Evolutionary conservation across 2,329 filamentous ascomycete species (phyloP), one percentile per base, ranked within the genome.

Genomic region (Setomelanomma holmii): DNA sequence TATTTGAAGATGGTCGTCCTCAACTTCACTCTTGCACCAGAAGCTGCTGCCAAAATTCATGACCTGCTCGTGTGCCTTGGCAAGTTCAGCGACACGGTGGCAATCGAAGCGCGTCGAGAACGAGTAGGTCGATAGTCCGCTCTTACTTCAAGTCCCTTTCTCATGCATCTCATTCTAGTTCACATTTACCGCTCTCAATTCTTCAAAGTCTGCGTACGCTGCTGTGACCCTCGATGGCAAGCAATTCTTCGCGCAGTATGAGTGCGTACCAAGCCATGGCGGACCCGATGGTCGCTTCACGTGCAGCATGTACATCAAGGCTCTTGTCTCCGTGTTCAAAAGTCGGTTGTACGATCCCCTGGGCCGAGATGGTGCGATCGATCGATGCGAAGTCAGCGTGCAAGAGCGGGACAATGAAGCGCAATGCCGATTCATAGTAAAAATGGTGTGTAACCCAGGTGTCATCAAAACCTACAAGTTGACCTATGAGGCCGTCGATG

Each of bases 71-170:
- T 86, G 19, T 93, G 90, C 71, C 81, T 93, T 21, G 84, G 85
- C 67, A 91, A 91, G 73, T 93, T 93, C 77, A 89, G 87, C 71
- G 90, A 93, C 63, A 85, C 88, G 40, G 89, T 93, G 17, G 89
- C 86, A 21, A 80, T 93, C 35, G 90, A 93, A 72, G 88, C 88
- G 27, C 82, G 83, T 62, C 84, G 82, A 57, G 87, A 91, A 64
- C 85, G 83, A 71, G 89, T 89, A 74, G 47, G 73, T 67, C 33
- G 10, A 30, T 14, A 38, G 40, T 51, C 19, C 33, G 19, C 45
- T 57, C 41, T 47, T 40, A 40, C 41, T 45, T 63, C 44, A 27
- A 50, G 48, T 42, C 43, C 51, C 34, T 36, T 36, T 63, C 57
- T 66, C 50, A 65, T 67, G 48, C 38, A 45, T 47, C 38, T 35